A percentile compares a stretch with the other conserved stretches of the same genome.
Conservation (phyloP, 108 stramenopile species). For the Tribonema minus region DNA sequence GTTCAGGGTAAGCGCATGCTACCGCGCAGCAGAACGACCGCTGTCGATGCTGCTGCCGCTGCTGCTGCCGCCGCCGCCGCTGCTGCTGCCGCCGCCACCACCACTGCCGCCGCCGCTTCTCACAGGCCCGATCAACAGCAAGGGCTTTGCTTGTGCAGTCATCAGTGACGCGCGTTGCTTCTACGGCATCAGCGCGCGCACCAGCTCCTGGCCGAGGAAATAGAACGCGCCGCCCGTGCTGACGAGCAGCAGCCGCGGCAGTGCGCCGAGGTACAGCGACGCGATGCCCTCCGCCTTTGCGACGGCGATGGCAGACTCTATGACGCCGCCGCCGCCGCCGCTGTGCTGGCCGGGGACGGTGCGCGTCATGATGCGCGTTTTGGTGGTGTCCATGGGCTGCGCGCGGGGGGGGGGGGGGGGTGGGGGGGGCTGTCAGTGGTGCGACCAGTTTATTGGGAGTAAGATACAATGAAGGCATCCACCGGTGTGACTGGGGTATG, state of each 20-base stretch:
- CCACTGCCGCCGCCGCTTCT: background rate
- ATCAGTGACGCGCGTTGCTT: conserved; percentile 6
- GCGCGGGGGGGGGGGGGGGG: background rate
- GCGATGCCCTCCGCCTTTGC: conserved; percentile 8
- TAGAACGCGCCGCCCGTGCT: conserved; percentile 31
- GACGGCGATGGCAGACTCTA: conserved; percentile 3
- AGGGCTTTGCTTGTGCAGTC: background rate
- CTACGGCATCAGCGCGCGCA: background rate
- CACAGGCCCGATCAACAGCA: background rate
- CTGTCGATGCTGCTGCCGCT: no score
- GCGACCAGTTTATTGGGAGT: no score
- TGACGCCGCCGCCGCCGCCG: background rate
- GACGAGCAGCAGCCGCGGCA: conserved; percentile 17
- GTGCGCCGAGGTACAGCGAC: conserved; percentile 5
- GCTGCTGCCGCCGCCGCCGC: background rate
- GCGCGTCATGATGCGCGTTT: conserved; percentile 24
- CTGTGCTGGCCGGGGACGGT: conserved; percentile 3
- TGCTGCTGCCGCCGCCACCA: background rate
- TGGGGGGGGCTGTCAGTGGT: no score
- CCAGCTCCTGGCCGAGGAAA: conserved; percentile 16
- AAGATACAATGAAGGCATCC: conserved; percentile 6
- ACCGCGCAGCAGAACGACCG: no score
- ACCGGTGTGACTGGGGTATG: background rate
- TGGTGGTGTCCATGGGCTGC: conserved; percentile 44
- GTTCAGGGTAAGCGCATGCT: no score